Conservation (phyloP, 345 rosid genomes). For the Passiflora organensis region DNA sequence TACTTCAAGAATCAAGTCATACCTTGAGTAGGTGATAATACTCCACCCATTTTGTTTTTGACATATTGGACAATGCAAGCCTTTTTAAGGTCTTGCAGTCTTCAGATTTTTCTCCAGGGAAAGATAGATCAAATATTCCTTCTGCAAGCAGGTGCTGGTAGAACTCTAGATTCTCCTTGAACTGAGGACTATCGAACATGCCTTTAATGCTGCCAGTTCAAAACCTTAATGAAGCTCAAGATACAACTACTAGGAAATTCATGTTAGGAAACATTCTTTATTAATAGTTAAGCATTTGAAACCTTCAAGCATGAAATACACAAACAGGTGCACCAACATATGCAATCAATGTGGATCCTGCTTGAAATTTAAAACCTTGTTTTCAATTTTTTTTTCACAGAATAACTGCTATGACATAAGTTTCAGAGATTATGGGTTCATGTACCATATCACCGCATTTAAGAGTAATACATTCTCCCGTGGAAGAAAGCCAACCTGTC, state of each 20-base stretch:
- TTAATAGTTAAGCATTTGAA: background rate
- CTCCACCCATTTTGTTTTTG: conserved; percentile 71
- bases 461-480: background rate
- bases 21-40: conserved; percentile 57
- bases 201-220: conserved; percentile 53
- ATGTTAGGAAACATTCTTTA: background rate
- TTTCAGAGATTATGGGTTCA: no score
- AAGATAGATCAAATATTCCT: conserved; percentile 71
- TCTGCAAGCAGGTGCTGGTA: conserved; percentile 69
- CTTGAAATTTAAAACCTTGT: no score
- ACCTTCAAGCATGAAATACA: no score
- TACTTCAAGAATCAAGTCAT: conserved; percentile 7
- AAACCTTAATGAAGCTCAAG: conserved; percentile 12
- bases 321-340: no score
- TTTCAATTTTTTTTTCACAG: no score
- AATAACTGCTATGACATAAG: no score
- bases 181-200: conserved; percentile 80
- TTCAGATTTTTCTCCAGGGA: conserved; percentile 48
- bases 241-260: background rate
- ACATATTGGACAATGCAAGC: conserved; percentile 44
- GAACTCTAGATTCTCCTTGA: conserved; percentile 67
- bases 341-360: no score
- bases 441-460: background rate
- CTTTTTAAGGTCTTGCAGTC: conserved; percentile 58
- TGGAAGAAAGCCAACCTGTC: conserved; percentile 47